Evolutionary conservation across 306 rosid genomes (phyloP), one percentile per base, ranked within the genome.

Genomic region (Mimosa bimucronata): DNA sequence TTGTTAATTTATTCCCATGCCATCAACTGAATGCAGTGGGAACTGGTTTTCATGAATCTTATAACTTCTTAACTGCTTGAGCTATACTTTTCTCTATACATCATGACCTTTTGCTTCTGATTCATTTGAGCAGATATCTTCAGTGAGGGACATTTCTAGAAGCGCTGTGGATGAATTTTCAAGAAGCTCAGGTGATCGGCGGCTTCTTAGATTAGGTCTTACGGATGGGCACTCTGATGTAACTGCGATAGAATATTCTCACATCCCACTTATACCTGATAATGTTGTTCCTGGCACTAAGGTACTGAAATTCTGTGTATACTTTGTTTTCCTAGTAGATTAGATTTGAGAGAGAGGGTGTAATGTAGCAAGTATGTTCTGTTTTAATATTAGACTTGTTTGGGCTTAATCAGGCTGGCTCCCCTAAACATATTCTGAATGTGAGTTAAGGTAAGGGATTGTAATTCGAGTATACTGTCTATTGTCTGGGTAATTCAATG

Each of bases 151-250:
- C 78, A 79, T 95, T 70, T 83, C 93, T 30, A 87, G 79, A 80
- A 83, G 91, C 84, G 79, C 85, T 4, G 71, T 91, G 30, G 91
- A 87, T 26, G 91, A 79, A 44, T 71, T 91, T 70, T 76, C 88
- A 23, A 74, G 71, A 73, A 82, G 62, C 81, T 87, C 93, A 6
- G 85, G 81, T 10, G 84, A 66, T 58, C 83, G 81, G 70, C 88
- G 98, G 40, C 92, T 95, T 79, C 85, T 93, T 62, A 86, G 88
- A 73, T 78, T 93, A 77, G 73, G 81, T 64, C 92, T 95, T 50
- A 93, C 97, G 0, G 94, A 95, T 89, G 97, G 99, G 50, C 83
- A 90, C 71, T 44, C 85, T n/a, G 97, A 91, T 82, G 87, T 93
- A 55, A 87, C 93, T 73, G 97, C 93, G 53, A 66, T 93, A 64